Conservation (phyloP, 108 stramenopile genomes). For the Craspedostauros australis region DNA sequence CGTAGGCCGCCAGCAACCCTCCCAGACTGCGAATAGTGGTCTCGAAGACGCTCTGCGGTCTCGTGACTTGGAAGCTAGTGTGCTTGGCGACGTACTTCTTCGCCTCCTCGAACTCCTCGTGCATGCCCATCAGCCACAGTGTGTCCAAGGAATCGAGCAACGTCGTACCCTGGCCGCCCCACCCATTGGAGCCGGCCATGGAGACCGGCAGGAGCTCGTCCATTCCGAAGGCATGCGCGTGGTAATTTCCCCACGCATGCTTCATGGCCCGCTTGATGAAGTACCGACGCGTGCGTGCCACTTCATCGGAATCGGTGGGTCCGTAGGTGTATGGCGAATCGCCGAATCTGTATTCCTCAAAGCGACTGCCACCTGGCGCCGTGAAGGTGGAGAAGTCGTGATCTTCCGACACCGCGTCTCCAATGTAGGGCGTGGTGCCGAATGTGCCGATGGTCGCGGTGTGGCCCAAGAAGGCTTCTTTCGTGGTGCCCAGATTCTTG, state of each 20-base stretch:
- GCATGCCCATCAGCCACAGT: slow-evolving; percentile 93
- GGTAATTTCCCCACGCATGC: slow-evolving; percentile 67
- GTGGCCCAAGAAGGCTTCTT: slow-evolving; percentile 8
- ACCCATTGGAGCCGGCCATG: slow-evolving; percentile 35
- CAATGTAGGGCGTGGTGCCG: slow-evolving; percentile 28
- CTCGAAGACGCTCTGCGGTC: slow-evolving; percentile 90
- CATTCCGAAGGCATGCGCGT: slow-evolving; percentile 71
- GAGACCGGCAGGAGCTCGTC: slow-evolving; percentile 75
- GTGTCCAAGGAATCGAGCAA: slow-evolving; percentile 95
- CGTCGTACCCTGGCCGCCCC: slow-evolving; percentile 91
- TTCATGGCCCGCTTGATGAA: slow-evolving; percentile 68
- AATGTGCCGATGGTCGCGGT: slow-evolving; percentile 2
- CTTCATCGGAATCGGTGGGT: slow-evolving; percentile 33
- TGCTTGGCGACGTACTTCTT: slow-evolving; percentile 79
- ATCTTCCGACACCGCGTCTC: slow-evolving; percentile 8
- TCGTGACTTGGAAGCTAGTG: slow-evolving; percentile 40
- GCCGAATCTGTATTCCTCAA: slow-evolving; percentile 47
- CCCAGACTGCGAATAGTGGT: slow-evolving; percentile 96
- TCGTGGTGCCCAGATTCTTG: no score
- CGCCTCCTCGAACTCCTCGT: slow-evolving; percentile 87
- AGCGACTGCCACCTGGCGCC: slow-evolving; percentile 50
- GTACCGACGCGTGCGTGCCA: slow-evolving; percentile 61
- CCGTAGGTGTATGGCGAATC: slow-evolving; percentile 21
- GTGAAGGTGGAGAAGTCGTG: slow-evolving; percentile 33
- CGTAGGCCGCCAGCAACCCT: slow-evolving; percentile 90